Conservation (phyloP, 495 filamentous ascomycete genomes). For the Annulohypoxylon stygium region DNA sequence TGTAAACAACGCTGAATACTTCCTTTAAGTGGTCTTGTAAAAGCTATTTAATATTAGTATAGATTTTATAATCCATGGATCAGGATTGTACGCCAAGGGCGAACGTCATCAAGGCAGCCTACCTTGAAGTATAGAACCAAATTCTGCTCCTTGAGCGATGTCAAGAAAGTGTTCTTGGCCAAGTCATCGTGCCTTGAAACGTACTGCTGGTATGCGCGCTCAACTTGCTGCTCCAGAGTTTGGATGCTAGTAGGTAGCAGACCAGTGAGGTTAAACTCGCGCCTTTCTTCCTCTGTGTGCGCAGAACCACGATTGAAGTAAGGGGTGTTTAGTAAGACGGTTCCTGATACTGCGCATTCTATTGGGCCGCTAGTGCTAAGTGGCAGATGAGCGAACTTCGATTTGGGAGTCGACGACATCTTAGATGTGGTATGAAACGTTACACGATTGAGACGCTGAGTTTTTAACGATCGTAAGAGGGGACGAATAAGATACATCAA, state of each 20-base stretch:
- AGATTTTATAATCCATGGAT: neutral
- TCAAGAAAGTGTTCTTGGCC: constrained; percentile 88
- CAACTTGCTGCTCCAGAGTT: constrained; percentile 82
- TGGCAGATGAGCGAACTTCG: constrained; percentile 71
- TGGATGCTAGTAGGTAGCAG: constrained; percentile 79
- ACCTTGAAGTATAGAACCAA: constrained; percentile 81
- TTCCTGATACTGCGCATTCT: constrained; percentile 70
- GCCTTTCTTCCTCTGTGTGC: constrained; percentile 76
- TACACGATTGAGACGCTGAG: constrained; percentile 21
- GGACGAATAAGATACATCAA: constrained; percentile 44
- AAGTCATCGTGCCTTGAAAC: constrained; percentile 75
- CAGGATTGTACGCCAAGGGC: neutral
- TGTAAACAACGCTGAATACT: constrained; percentile 91
- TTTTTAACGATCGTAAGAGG: constrained; percentile 38
- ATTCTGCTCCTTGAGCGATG: constrained; percentile 88
- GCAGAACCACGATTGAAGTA: constrained; percentile 89
- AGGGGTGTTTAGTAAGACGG: constrained; percentile 73
- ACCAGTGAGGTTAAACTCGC: constrained; percentile 76
- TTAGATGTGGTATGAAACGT: constrained; percentile 35
- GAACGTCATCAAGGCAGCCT: constrained; percentile 9
- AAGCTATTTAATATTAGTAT: constrained; percentile 46
- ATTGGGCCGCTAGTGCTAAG: constrained; percentile 73
- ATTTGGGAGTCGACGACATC: constrained; percentile 48
- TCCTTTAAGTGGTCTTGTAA: constrained; percentile 69
- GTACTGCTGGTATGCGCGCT: constrained; percentile 87